A percentile compares a stretch with the other conserved stretches of the same genome.
phyloP scores from a whole-genome alignment of 352 stramenopile genomes.

The Phytophthora sansomeana region DNA sequence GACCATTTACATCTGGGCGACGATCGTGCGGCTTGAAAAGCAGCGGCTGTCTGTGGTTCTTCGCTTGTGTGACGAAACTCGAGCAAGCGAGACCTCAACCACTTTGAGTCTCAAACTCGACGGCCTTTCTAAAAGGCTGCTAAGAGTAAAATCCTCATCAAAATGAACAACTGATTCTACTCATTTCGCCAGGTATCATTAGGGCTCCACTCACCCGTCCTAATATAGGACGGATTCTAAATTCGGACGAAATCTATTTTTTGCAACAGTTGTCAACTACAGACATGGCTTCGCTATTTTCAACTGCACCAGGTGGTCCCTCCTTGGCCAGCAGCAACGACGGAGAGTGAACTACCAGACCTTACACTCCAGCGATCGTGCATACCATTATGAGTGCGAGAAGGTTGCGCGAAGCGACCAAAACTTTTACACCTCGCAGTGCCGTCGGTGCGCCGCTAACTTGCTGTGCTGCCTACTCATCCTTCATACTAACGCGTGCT shows the following conservation, averaged over 20 bases:
- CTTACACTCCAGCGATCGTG: not conserved
- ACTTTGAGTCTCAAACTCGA: not conserved
- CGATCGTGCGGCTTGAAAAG: slow-evolving; percentile 19
- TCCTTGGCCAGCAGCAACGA: not conserved
- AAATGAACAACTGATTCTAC: too few relatives aligned
- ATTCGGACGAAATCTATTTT: slow-evolving; percentile 26
- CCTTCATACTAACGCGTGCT: not conserved
- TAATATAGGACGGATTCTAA: slow-evolving; percentile 11
- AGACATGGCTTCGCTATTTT: slow-evolving; percentile 37
- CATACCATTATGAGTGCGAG: slow-evolving; percentile 41
- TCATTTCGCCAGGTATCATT: too few relatives aligned
- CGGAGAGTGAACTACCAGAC: not conserved
- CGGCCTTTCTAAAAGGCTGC: too few relatives aligned
- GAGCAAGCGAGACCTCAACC: slow-evolving; percentile 3
- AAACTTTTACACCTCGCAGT: slow-evolving; percentile 28
- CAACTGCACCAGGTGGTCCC: slow-evolving; percentile 17
- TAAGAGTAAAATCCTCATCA: too few relatives aligned
- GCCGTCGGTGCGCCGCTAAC: slow-evolving; percentile 15
- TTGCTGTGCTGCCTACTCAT: not conserved
- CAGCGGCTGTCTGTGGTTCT: slow-evolving; percentile 4
- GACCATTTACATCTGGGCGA: slow-evolving; percentile 14
- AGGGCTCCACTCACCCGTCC: too few relatives aligned
- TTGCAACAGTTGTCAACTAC: slow-evolving; percentile 19
- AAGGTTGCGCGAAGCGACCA: slow-evolving; percentile 44
- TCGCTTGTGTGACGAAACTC: slow-evolving; percentile 7